Base-by-base conservation (phyloP, 2,329 filamentous ascomycete genomes). In the Aureobasidium pullulans region DNA sequence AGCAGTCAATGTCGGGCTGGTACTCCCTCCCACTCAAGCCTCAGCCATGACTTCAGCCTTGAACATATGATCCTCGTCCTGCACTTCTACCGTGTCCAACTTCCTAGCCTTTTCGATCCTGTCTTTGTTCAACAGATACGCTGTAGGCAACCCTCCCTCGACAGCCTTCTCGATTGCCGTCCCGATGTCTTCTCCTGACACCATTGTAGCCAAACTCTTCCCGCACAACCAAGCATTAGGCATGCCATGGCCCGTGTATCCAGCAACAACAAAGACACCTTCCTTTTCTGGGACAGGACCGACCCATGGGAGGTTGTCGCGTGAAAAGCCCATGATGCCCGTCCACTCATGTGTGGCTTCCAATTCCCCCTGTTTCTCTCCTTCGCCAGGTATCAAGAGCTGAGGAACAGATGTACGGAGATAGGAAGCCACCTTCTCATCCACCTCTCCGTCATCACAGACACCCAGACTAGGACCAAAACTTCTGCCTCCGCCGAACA, bases 301-400 rank as follows among this genome's bases (percentile, higher is more conserved):
- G 2, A 92, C 85, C 84, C 85, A 91, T 0, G 89, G 87, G 53
- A 80, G 71, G 0, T 79, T 75, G 69, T 92, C 89, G 6, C 84
- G 75, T 32, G 82, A 84, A 71, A 84, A 91, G 0, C 86, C 88
- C 88, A 91, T 92, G 64, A 91, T 87, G 0, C 89, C 89, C 1
- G 86, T 89, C 89, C 89, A 93, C 68, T 81, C 73, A 49, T 73
- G 70, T 4, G 70, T 72, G 2, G 80, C 79, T 50, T 74, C 62
- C 36, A 83, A 69, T 64, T 80, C 62, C 15, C 6, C 9, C 11
- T 13, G 13, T 1, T 67, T 75, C 7, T 68, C 65, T 58, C 11
- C 48, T 37, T 48, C 4, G 62, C 70, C 19, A 6, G 32, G 8
- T 63, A 68, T 71, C 53, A 73, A 66, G 44, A 69, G 67, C 62